phyloP scores from a whole-genome alignment of 345 rosid species.

The Gossypium bickii region DNA sequence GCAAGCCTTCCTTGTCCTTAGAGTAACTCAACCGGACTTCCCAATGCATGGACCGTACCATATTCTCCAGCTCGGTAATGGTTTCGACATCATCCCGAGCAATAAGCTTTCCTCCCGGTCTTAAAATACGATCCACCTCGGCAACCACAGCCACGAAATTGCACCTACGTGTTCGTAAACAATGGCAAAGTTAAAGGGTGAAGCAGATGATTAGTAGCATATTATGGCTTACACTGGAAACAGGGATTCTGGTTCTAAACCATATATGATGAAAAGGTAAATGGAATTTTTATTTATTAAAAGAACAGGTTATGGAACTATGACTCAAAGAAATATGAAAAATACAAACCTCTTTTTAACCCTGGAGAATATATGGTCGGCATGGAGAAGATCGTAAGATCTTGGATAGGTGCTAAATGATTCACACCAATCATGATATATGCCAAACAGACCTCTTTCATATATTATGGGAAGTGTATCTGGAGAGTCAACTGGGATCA shows the following conservation, averaged over 20 bases:
- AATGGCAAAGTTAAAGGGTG: neutral
- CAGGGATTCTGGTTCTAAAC: neutral
- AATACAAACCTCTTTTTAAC: slow-evolving; percentile 57
- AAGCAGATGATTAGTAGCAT: neutral
- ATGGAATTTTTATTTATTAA: neutral
- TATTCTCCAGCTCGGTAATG: slow-evolving; percentile 44
- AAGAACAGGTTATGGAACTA: too few species aligned
- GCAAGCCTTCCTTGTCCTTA: slow-evolving; percentile 79
- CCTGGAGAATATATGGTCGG: slow-evolving; percentile 92
- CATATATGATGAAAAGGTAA: neutral
- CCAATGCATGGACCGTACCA: slow-evolving; percentile 71
- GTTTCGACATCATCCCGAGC: slow-evolving; percentile 65
- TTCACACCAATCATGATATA: slow-evolving; percentile 97
- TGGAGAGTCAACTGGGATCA: slow-evolving; percentile 72
- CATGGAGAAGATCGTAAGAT: slow-evolving; percentile 92
- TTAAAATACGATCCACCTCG: slow-evolving; percentile 79
- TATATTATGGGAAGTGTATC: slow-evolving; percentile 94
- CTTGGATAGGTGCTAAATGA: slow-evolving; percentile 96
- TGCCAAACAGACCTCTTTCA: slow-evolving; percentile 89
- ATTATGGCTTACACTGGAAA: neutral
- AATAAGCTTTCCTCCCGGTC: slow-evolving; percentile 85
- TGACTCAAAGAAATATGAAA: too few species aligned
- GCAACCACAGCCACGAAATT: slow-evolving; percentile 58
- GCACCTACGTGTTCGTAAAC: neutral
- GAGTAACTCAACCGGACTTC: slow-evolving; percentile 72